Evolutionary conservation across 768 basidiomycete species (phyloP).

Genomic region (Floccularia luteovirens): DNA sequence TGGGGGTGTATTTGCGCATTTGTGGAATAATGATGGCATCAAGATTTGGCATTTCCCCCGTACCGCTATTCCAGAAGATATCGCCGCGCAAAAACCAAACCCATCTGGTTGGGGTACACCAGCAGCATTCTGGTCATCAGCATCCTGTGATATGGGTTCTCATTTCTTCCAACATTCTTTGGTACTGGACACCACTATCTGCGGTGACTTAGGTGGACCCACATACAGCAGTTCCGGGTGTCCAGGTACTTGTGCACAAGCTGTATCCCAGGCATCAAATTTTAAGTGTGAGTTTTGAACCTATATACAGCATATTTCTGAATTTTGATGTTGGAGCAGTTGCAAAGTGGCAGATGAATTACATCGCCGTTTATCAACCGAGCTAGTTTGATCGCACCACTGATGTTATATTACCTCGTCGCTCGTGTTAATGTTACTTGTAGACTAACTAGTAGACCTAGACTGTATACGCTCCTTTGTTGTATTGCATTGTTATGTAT

Average conservation of each 20-base stretch:
- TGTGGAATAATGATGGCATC: constrained; percentile 48
- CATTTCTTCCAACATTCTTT: constrained; percentile 49
- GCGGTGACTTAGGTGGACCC: constrained; percentile 36
- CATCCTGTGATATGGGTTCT: constrained; percentile 35
- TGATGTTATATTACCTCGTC: no score
- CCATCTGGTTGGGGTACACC: constrained; percentile 47
- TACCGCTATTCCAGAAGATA: constrained; percentile 42
- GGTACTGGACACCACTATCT: constrained; percentile 39
- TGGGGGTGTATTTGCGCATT: constrained; percentile 50
- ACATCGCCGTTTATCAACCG: constrained; percentile 39
- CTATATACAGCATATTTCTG: constrained; percentile 2
- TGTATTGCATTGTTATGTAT: no score
- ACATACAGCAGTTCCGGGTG: constrained; percentile 28
- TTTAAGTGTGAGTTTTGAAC: constrained; percentile 27
- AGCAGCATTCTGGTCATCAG: constrained; percentile 40
- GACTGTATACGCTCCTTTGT: no score
- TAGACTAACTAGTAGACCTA: no score
- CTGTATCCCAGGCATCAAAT: constrained; percentile 49
- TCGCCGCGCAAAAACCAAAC: constrained; percentile 33
- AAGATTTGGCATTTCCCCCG: constrained; percentile 51
- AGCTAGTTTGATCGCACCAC: background rate
- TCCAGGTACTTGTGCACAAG: constrained; percentile 36
- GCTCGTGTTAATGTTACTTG: no score
- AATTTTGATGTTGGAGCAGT: constrained; percentile 18
- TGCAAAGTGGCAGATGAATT: constrained; percentile 51